Evolutionary conservation across 768 basidiomycete genomes (phyloP).

Genomic region (Suillus luteus): DNA sequence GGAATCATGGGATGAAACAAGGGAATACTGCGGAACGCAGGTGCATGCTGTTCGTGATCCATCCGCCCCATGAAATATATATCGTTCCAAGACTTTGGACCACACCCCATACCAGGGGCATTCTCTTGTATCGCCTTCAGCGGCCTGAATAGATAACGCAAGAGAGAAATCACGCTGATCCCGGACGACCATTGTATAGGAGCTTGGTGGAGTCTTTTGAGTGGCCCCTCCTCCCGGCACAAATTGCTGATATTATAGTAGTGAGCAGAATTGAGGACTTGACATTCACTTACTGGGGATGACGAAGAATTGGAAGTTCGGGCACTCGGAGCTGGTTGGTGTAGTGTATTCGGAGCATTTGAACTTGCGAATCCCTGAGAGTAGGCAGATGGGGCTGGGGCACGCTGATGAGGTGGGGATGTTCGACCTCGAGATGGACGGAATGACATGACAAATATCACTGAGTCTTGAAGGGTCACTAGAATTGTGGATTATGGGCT

Average conservation of each 20-base stretch:
- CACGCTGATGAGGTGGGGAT: not conserved
- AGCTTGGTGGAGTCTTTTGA: not conserved
- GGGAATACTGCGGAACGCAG: slow-evolving; percentile 3
- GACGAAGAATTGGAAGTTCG: not conserved
- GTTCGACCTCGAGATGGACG: not conserved
- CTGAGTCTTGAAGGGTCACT: too few relatives aligned
- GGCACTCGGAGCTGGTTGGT: not conserved
- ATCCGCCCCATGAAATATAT: slow-evolving; percentile 1
- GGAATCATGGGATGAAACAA: not conserved
- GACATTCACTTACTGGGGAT: not conserved
- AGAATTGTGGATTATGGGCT: too few relatives aligned
- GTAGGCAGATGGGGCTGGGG: not conserved
- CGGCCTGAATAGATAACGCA: not conserved
- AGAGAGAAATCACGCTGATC: slow-evolving; percentile 1
- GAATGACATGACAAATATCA: not conserved
- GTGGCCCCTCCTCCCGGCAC: not conserved
- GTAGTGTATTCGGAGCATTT: not conserved
- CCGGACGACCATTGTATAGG: not conserved
- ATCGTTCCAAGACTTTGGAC: not conserved
- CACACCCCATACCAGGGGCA: slow-evolving; percentile 12
- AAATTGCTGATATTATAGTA: not conserved
- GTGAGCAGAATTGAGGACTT: not conserved
- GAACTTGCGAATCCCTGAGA: not conserved
- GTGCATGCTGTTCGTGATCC: slow-evolving; percentile 1
- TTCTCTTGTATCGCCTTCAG: slow-evolving; percentile 2